A percentile compares a stretch with the other conserved stretches of the same genome.
phyloP scores from a whole-genome alignment of 305 asterid genomes.

The Petunia hybrid region DNA sequence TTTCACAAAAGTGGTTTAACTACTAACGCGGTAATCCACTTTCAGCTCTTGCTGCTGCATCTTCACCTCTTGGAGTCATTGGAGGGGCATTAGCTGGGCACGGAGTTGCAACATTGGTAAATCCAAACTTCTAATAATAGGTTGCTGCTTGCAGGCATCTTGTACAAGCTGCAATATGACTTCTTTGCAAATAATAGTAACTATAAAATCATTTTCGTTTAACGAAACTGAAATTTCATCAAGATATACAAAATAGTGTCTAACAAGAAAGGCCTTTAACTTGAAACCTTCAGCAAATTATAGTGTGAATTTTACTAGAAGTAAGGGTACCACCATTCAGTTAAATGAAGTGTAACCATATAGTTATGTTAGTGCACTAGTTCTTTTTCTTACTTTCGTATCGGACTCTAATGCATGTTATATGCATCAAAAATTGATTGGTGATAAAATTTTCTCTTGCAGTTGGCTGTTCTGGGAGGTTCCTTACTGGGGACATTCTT shows the following conservation, averaged over 20 bases:
- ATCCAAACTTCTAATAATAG: slow-evolving; percentile 3
- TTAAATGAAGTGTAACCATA: background rate
- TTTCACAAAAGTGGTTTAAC: background rate
- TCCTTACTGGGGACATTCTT: slow-evolving; percentile 89
- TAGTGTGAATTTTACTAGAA: background rate
- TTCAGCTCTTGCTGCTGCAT: slow-evolving; percentile 90
- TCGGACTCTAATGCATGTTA: background rate
- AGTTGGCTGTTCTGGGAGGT: slow-evolving; percentile 98
- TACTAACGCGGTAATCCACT: slow-evolving; percentile 34
- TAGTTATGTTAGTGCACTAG: background rate
- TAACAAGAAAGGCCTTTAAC: background rate
- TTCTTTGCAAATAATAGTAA: no score
- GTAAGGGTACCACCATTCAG: background rate
- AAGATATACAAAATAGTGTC: background rate
- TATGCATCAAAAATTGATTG: background rate
- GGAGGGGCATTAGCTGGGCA: slow-evolving; percentile 98
- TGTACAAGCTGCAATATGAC: background rate
- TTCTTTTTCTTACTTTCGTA: background rate
- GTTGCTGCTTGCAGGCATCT: background rate
- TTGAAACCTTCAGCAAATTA: background rate
- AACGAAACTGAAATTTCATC: no score
- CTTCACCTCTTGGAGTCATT: slow-evolving; percentile 97
- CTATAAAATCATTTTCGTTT: no score
- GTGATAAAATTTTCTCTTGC: slow-evolving; percentile 36
- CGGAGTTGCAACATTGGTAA: slow-evolving; percentile 91